Percentiles rank a stretch among this genome's conserved stretches.
phyloP scores from a whole-genome alignment of 768 basidiomycete species.

The Glaciozyma martinii region DNA sequence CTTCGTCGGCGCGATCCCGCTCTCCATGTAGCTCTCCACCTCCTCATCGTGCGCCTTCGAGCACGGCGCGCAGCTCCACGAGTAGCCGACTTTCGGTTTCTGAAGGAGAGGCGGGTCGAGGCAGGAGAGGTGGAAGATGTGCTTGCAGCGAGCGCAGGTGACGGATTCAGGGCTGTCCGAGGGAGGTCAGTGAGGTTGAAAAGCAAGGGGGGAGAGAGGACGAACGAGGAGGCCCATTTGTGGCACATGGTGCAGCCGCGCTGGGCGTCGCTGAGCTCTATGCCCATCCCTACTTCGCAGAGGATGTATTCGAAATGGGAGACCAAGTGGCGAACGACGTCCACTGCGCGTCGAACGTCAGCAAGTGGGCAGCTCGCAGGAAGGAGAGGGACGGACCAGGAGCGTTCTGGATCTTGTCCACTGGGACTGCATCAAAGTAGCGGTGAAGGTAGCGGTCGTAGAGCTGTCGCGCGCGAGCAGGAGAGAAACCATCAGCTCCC shows the following conservation, averaged over 20 bases:
- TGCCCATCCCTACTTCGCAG: constrained; percentile 84
- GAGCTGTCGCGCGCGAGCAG: constrained; percentile 42
- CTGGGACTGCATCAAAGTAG: constrained; percentile 90
- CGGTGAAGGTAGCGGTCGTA: constrained; percentile 98
- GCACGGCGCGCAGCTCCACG: constrained; percentile 94
- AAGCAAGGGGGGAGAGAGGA: background rate
- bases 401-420: constrained; percentile 69
- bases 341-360: constrained; percentile 38
- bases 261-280: constrained; percentile 75
- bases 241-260: constrained; percentile 78
- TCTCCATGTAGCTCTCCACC: constrained; percentile 35
- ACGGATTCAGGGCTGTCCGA: constrained; percentile 64
- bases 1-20: constrained; percentile 7
- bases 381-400: constrained; percentile 50
- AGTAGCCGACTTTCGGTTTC: constrained; percentile 91
- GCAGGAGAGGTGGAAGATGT: constrained; percentile 88
- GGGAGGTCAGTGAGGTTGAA: constrained; percentile 19
- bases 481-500: background rate
- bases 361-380: constrained; percentile 23
- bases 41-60: constrained; percentile 64
- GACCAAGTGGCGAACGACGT: constrained; percentile 67
- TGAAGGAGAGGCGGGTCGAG: constrained; percentile 80
- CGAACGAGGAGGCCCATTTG: constrained; percentile 82
- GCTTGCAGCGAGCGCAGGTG: constrained; percentile 83
- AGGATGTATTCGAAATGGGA: constrained; percentile 89